phyloP scores from a whole-genome alignment of 225 moss, liverwort and hornwort genomes.

The Pseudoscleropodium purum region DNA sequence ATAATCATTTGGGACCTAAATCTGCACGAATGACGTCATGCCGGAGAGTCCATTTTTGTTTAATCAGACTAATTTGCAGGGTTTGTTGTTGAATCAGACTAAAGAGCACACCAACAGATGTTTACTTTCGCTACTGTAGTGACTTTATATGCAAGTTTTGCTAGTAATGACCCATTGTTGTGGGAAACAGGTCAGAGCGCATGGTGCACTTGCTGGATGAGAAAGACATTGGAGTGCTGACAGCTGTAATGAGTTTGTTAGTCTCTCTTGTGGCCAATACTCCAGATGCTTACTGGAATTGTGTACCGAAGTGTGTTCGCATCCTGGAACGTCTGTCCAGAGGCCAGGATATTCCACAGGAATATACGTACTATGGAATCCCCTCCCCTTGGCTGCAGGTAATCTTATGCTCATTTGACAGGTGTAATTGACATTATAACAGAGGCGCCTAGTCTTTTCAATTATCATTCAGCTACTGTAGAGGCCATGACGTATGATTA shows the following conservation, averaged over 20 bases:
- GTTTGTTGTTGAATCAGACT: neutral
- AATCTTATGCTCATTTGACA: neutral
- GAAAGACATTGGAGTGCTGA: conserved; percentile 89
- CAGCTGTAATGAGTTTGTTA: conserved; percentile 95
- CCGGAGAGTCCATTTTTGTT: neutral
- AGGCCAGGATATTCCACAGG: conserved; percentile 94
- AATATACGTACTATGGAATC: conserved; percentile 98
- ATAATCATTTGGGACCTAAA: neutral
- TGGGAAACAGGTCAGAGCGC: conserved; percentile 76
- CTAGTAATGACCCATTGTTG: neutral
- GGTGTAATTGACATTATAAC: neutral
- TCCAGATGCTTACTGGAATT: conserved; percentile 92
- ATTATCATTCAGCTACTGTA: neutral
- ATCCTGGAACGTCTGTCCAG: conserved; percentile 84
- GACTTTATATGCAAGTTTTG: neutral
- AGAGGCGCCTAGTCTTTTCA: neutral
- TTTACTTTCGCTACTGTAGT: neutral
- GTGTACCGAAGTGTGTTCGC: conserved; percentile 93
- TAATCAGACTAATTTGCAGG: neutral
- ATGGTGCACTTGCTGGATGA: conserved; percentile 97
- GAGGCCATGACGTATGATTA: neutral
- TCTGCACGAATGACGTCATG: neutral
- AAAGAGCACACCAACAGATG: neutral
- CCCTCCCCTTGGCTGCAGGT: conserved; percentile 99
- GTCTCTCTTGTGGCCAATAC: conserved; percentile 87